phyloP scores from a whole-genome alignment of 495 filamentous ascomycete genomes.

The Corynascus novoguineensis region DNA sequence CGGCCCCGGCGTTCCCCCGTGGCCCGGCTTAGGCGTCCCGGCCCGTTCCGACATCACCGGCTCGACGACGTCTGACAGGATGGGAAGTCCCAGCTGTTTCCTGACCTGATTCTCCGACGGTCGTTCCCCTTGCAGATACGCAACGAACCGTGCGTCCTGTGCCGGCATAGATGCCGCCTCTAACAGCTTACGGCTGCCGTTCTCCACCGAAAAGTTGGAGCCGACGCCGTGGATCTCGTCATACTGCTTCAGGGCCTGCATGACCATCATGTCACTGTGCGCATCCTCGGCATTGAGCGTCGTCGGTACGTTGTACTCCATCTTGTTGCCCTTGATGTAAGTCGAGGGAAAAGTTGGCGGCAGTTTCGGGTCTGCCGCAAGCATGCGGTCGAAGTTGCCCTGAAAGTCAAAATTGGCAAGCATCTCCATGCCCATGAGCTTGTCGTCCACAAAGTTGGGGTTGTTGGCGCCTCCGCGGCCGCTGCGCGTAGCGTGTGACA shows the following conservation, averaged over 20 bases:
- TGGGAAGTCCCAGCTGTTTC: constrained; percentile 38
- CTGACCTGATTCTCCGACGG: constrained; percentile 41
- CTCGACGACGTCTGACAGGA: constrained; percentile 27
- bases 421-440: constrained; percentile 52
- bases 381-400: constrained; percentile 46
- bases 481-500: constrained; percentile 68
- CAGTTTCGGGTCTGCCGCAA: constrained; percentile 48
- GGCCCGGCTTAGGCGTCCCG: constrained; percentile 25
- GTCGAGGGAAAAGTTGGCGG: constrained; percentile 56
- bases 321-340: constrained; percentile 42
- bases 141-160: constrained; percentile 32
- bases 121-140: constrained; percentile 38
- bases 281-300: constrained; percentile 53
- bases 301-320: constrained; percentile 43
- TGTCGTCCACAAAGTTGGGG: constrained; percentile 50
- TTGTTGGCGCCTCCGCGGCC: constrained; percentile 54
- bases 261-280: constrained; percentile 54
- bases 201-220: constrained; percentile 38
- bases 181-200: constrained; percentile 42
- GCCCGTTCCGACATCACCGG: constrained; percentile 21
- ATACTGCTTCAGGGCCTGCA: constrained; percentile 46
- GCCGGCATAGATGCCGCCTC: constrained; percentile 39
- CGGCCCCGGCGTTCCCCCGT: constrained; percentile 26
- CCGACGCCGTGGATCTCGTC: constrained; percentile 39
- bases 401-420: constrained; percentile 60